Evolutionary conservation across 2,329 filamentous ascomycete species (phyloP), one percentile per base, ranked within the genome.

Genomic region (Fusarium foetens): DNA sequence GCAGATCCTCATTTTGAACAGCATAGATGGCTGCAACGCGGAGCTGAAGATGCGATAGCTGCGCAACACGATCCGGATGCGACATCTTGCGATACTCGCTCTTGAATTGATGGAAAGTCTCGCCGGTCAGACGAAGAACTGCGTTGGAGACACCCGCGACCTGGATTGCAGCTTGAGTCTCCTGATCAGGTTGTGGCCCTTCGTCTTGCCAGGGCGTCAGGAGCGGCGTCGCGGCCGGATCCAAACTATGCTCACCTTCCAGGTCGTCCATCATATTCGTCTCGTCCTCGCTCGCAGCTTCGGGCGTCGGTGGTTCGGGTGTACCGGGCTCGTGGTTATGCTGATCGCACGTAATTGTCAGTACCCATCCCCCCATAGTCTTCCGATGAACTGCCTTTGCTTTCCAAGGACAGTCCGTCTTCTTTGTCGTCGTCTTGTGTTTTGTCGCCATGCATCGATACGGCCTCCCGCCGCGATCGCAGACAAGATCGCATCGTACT

Each of bases 361-460:
- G 68, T n/a, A 84, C 80, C 83, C 83, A 85, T 41, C 82, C 83
- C 8, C 83, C 82, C 62, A 83, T 78, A 16, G 80, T 79, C 76
- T 84, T 85, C 13, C 83, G 81, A 57, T 84, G 79, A 12, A 84
- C 83, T 2, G 83, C 83, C 66, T 84, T 85, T 35, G 83, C 83
- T 67, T 83, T 84, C 83, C 83, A 85, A 8, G 83, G 83, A 29
- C 83, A 85, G 53, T 83, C 81, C 1, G 83, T 85, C 77, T 85
- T 85, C 73, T 85, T 85, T 12, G 83, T 85, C 29, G 82, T 81
- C 11, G 83, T 83, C 74, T 84, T 84, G 70, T 83, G 82, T 75
- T 84, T 84, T 9, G 82, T 85, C 11, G 83, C 83, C 74, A 80
- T 79, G 67, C 82, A 83, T 48, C 82, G 82, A 72, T 85, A 85